Percentiles rank a stretch among this genome's conserved stretches.
These are phyloP conservation scores for Mycena albidolilacea DNA, from an alignment of 768 basidiomycete genomes.

Conservation along the genomic window DNA sequence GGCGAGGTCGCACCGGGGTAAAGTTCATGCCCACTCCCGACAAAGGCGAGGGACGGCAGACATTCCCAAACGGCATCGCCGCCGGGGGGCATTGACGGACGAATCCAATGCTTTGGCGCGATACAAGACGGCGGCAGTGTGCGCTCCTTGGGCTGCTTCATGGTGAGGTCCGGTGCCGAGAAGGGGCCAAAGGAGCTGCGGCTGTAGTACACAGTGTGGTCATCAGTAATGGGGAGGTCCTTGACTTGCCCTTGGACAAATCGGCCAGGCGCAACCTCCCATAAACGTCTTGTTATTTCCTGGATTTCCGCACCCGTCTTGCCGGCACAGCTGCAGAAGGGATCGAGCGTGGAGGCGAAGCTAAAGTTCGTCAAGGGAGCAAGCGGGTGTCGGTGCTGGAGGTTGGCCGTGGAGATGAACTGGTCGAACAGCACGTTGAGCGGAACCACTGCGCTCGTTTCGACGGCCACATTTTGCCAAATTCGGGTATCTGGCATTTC, in stretches of 20 bases:
- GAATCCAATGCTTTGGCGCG: conserved; percentile 28
- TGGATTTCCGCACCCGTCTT: conserved; percentile 4
- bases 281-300: not conserved
- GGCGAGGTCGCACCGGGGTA: conserved; percentile 27
- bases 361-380: conserved; percentile 11
- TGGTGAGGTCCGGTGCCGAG: not conserved
- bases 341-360: conserved; percentile 14
- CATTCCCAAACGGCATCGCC: conserved; percentile 24
- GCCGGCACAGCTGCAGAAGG: conserved; percentile 9
- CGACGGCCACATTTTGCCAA: conserved; percentile 22
- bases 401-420: conserved; percentile 17
- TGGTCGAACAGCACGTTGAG: conserved; percentile 13
- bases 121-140: conserved; percentile 25
- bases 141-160: conserved; percentile 26
- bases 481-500: conserved; percentile 8
- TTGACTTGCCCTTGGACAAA: conserved; percentile 26
- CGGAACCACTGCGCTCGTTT: conserved; percentile 1
- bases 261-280: conserved; percentile 14
- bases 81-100: conserved; percentile 18
- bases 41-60: conserved; percentile 25
- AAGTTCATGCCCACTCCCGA: conserved; percentile 27
- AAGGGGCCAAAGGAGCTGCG: conserved; percentile 12
- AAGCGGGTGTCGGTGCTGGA: conserved; percentile 23
- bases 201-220: conserved; percentile 12
- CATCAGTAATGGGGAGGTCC: conserved; percentile 17